Base-by-base conservation (phyloP, 2,329 filamentous ascomycete genomes). In the Cercospora sesami region DNA sequence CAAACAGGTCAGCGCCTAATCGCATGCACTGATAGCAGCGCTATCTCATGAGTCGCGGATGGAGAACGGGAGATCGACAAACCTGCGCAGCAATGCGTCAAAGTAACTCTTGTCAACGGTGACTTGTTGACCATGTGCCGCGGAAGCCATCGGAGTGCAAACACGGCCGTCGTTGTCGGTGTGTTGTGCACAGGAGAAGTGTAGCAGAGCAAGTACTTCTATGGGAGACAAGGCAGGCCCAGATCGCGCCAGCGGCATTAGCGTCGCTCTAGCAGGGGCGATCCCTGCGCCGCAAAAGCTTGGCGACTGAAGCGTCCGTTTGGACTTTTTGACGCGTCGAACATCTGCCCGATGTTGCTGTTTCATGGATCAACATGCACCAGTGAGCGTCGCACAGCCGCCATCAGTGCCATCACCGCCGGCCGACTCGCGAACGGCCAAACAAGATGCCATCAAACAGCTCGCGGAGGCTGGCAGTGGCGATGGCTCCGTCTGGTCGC, bases 1-100 rank as follows among this genome's bases (percentile, higher is more conserved):
- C 65, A 70, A 70, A 68, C 48, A 31, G 72, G 72, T 72, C 55
- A 66, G 70, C 66, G 65, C 66, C 31, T 68, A 65, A 36, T 21
- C 61, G 69, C 66, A 26, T 62, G 70, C 66, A 70, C 63, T 9
- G 55, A 62, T 60, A 36, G 55, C 65, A 55, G 26, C 57, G 31
- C 28, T 12, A 48, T 63, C 39, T 53, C 60, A 53, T 48, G 60
- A 31, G 23, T 39, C 18, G 39, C 60, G 60, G 45, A 14, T 31
- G 33, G 51, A 21, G 23, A 31, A 30, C 23, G 21, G 42, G 21
- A 28, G 60, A n/a, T 62, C 63, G 81, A 74, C 85, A 85, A 69
- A 90, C 89, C 86, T 85, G 75, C 85, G 83, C 63, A 89, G 75
- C 58, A 90, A 81, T 66, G 86, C 86, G 73, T 90, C 85, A 73